phyloP scores from a whole-genome alignment of 2,329 filamentous ascomycete genomes.

The Mariannaea elegans region DNA sequence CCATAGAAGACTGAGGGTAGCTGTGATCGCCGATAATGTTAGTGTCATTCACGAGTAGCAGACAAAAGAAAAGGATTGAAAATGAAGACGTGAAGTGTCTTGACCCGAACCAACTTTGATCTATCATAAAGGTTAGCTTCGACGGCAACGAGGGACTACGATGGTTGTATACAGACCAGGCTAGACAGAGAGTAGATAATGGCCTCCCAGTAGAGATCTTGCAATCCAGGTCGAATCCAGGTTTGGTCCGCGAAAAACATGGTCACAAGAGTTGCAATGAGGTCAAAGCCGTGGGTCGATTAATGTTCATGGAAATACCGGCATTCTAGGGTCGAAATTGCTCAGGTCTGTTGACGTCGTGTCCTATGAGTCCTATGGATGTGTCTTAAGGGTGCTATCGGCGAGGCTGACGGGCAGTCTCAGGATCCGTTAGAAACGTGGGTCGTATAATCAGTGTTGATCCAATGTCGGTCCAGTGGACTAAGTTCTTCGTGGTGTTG shows the following conservation, averaged over 20 bases:
- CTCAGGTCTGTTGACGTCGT: neutral
- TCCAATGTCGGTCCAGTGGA: neutral
- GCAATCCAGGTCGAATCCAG: constrained; percentile 27
- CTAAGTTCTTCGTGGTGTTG: neutral
- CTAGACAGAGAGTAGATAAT: constrained; percentile 22
- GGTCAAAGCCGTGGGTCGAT: too few species aligned
- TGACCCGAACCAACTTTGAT: constrained; percentile 66
- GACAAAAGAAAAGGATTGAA: constrained; percentile 42
- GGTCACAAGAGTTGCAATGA: too few species aligned
- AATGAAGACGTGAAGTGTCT: constrained; percentile 38
- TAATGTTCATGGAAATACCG: too few species aligned
- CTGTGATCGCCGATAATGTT: constrained; percentile 66
- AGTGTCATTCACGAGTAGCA: constrained; percentile 63
- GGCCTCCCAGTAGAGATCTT: constrained; percentile 22
- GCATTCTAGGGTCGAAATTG: neutral
- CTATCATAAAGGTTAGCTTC: constrained; percentile 48
- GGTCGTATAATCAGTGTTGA: neutral
- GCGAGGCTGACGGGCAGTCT: too few species aligned
- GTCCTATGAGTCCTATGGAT: neutral
- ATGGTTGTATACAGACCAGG: constrained; percentile 41
- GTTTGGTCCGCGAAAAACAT: neutral
- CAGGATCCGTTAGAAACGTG: too few species aligned
- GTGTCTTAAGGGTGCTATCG: too few species aligned
- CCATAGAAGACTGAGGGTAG: constrained; percentile 61
- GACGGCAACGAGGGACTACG: constrained; percentile 26